Evolutionary conservation across 768 basidiomycete genomes (phyloP).

Genomic region (Leccinum variicolor): DNA sequence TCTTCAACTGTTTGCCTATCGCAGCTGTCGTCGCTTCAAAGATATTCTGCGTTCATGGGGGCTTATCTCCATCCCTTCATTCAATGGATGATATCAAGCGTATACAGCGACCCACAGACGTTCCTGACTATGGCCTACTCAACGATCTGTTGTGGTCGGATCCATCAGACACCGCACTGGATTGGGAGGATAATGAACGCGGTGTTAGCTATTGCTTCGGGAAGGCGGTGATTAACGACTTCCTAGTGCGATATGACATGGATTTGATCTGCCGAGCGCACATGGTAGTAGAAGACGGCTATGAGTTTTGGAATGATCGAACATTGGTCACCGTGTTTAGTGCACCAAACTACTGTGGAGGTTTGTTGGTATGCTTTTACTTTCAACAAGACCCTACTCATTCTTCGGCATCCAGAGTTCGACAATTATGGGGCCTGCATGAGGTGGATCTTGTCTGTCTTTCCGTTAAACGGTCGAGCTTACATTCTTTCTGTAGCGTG

Average conservation of each 20-base stretch:
- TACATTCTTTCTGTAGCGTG: slow-evolving; percentile 50
- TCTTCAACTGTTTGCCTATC: slow-evolving; percentile 98
- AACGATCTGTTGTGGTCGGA: slow-evolving; percentile 99
- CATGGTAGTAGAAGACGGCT: slow-evolving; percentile 99
- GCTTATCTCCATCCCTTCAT: slow-evolving; percentile 87
- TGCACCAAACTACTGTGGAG: slow-evolving; percentile 95
- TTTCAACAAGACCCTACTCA: slow-evolving; percentile 10
- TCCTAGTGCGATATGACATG: slow-evolving; percentile 94
- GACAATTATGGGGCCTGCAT: slow-evolving; percentile 95
- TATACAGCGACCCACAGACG: slow-evolving; percentile 96
- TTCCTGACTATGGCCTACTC: slow-evolving; percentile 95
- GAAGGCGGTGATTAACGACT: slow-evolving; percentile 95
- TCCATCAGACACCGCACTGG: slow-evolving; percentile 93
- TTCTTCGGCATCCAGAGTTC: slow-evolving; percentile 56
- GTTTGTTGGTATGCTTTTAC: slow-evolving; percentile 46
- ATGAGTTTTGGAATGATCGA: slow-evolving; percentile 99
- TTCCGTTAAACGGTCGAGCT: slow-evolving; percentile 5
- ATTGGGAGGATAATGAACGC: slow-evolving; percentile 99
- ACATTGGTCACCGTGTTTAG: slow-evolving; percentile 98
- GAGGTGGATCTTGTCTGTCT: slow-evolving; percentile 51
- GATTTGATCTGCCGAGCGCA: slow-evolving; percentile 99
- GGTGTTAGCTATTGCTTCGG: slow-evolving; percentile 99
- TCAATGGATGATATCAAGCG: slow-evolving; percentile 99
- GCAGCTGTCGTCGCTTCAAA: slow-evolving; percentile 98
- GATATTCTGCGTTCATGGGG: slow-evolving; percentile 99